phyloP scores from a whole-genome alignment of 75 land plant species.

The Pinus tabuliformis region DNA sequence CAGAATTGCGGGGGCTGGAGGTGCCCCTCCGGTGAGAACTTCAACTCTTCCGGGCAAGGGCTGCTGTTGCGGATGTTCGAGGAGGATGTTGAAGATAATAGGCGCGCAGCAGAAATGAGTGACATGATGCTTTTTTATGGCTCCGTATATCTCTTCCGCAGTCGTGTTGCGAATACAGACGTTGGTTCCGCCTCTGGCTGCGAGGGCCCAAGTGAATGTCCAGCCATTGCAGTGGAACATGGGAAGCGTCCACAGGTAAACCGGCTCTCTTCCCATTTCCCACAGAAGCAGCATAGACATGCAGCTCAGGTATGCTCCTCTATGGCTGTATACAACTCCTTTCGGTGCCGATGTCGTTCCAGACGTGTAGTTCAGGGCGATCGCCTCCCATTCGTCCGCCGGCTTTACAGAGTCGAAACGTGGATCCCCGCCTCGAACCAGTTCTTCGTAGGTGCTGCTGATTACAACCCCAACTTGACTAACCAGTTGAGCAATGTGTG shows the following conservation, averaged over 20 bases:
- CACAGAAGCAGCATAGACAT: conserved; percentile 38
- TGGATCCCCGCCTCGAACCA: conserved; percentile 46
- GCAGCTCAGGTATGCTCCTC: conserved; percentile 69
- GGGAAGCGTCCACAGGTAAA: conserved; percentile 81
- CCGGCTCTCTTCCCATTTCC: conserved; percentile 49
- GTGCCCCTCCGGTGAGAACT: conserved; percentile 74
- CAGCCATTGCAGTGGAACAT: conserved; percentile 86
- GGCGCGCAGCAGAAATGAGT: conserved; percentile 77
- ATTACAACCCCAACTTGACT: conserved; percentile 6
- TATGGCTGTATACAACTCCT: conserved; percentile 56
- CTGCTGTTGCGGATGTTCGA: conserved; percentile 14
- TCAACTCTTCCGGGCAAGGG: conserved; percentile 26
- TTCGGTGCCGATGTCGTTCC: conserved; percentile 48
- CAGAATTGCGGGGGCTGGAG: conserved; percentile 63
- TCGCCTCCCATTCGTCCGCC: conserved; percentile 53
- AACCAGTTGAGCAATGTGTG: conserved; percentile 3
- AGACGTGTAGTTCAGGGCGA: conserved; percentile 43
- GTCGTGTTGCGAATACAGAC: conserved; percentile 29
- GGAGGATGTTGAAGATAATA: conserved; percentile 42
- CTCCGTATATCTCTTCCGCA: conserved; percentile 43
- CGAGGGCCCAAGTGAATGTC: conserved; percentile 44
- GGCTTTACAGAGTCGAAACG: conserved; percentile 9
- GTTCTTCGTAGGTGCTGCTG: conserved; percentile 39
- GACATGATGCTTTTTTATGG: conserved; percentile 52
- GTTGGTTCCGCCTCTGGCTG: conserved; percentile 38